phyloP scores from a whole-genome alignment of 495 filamentous ascomycete species.

The Daldinia grandis region DNA sequence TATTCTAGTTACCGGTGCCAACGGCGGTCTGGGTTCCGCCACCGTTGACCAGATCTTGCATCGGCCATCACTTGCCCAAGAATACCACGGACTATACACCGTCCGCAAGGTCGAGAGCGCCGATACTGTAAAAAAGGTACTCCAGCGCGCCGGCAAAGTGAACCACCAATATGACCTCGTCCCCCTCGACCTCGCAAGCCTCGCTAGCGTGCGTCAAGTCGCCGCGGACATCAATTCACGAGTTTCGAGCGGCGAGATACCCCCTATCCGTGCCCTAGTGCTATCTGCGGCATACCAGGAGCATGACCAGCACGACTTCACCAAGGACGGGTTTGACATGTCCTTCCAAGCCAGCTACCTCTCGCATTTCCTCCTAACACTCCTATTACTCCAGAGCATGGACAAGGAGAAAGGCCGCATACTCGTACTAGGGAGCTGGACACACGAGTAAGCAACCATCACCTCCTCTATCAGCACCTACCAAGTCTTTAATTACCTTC shows the following conservation, averaged over 20 bases:
- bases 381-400: slow-evolving; percentile 56
- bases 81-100: slow-evolving; percentile 52
- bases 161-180: slow-evolving; percentile 53
- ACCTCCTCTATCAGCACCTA: background rate
- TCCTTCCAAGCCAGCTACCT: slow-evolving; percentile 59
- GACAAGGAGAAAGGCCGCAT: slow-evolving; percentile 54
- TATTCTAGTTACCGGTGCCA: slow-evolving; percentile 66
- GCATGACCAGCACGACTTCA: slow-evolving; percentile 44
- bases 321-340: slow-evolving; percentile 52
- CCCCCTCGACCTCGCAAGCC: slow-evolving; percentile 52
- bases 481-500: background rate
- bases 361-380: slow-evolving; percentile 54
- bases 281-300: slow-evolving; percentile 56
- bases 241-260: slow-evolving; percentile 49
- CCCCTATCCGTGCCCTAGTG: slow-evolving; percentile 56
- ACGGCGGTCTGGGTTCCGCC: slow-evolving; percentile 55
- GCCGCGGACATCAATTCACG: slow-evolving; percentile 49
- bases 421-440: slow-evolving; percentile 54
- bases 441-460: slow-evolving; percentile 49
- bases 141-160: slow-evolving; percentile 43
- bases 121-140: slow-evolving; percentile 31
- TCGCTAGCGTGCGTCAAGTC: slow-evolving; percentile 52
- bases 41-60: slow-evolving; percentile 57
- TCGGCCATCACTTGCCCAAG: slow-evolving; percentile 45
- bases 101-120: slow-evolving; percentile 53